Base-by-base conservation (phyloP, 345 rosid species). In the Aquilaria yunnanensis region DNA sequence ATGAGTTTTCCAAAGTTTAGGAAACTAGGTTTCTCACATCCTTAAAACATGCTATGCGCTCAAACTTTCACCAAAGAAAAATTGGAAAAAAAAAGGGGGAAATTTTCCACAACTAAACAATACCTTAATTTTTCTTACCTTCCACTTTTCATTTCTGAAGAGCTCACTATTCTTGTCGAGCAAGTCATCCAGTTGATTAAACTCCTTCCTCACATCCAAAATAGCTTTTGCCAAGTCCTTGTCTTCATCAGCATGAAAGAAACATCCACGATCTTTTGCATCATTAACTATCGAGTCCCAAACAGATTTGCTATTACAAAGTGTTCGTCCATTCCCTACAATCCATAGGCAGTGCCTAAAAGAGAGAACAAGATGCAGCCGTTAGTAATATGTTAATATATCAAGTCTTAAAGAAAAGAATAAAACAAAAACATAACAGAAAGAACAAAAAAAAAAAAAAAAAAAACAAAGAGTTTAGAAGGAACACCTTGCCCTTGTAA, bases 321-420 rank as follows among this genome's bases (percentile, higher is more conserved):
- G 70, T 1, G 84, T 81, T 65, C 53, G 66, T 66, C 61, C 78
- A 64, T 70, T 67, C 51, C 86, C 89, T 58, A 81, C 59, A 69
- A 84, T 79, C 89, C 86, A 81, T 16, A 81, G 79, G 56, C 86
- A 64, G 34, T 79, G 75, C 72, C 89, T 81, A 47, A 2, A 59
- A 46, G 14, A 37, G 43, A 37, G 43, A 4, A 4, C 8, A 37
- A 37, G 43, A 5, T 5, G 43, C 43, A 37, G 43, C 8, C 7
- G 8, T 37, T 37, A 37, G 43, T 9, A 37, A 37, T 37, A 37
- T 37, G 43, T 37, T 37, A 37, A 37, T 5, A 37, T 9, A 37
- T 37, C 43, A 37, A 32, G 14, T 33, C 34, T 37, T 47, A 10
- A 56, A 65, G 41, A 23, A n/a, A 12, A 7, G 12, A 12, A 14